Evolutionary conservation across 2,329 filamentous ascomycete species (phyloP).

Genomic region (Eutypa lata): DNA sequence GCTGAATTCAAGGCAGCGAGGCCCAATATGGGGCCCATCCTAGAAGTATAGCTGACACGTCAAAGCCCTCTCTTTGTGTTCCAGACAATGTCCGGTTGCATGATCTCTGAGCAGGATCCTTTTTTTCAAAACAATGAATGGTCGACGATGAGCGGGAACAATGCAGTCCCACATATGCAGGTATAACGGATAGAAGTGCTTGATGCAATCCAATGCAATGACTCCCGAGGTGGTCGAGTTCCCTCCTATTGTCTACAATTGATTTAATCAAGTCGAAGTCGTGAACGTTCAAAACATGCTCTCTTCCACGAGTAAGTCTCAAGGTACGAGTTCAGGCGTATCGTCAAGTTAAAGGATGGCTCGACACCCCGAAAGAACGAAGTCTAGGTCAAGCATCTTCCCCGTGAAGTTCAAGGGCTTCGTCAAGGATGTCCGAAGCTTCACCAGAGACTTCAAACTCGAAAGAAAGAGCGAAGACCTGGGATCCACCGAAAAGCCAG

Average conservation of each 20-base stretch:
- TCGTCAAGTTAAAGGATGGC: not conserved
- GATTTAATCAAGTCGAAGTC: not conserved
- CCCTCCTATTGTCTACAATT: no score
- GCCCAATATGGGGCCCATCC: not conserved
- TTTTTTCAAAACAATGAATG: not conserved
- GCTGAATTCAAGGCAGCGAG: not conserved
- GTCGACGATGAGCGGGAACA: not conserved
- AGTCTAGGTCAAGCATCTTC: not conserved
- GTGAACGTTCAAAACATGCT: not conserved
- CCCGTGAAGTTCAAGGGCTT: constrained; percentile 20
- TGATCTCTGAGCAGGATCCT: not conserved
- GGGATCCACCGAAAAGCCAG: not conserved
- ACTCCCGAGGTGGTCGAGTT: no score
- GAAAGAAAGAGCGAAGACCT: constrained; percentile 13
- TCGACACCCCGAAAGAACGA: not conserved
- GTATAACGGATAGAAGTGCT: not conserved
- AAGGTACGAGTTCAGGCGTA: not conserved
- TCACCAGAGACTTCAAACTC: constrained; percentile 17
- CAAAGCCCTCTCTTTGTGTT: not conserved
- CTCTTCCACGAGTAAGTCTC: not conserved
- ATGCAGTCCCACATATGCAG: not conserved
- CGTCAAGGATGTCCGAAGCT: constrained; percentile 23
- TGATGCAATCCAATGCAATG: not conserved
- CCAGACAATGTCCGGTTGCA: not conserved
- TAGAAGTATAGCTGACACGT: not conserved